phyloP scores from a whole-genome alignment of 2,329 filamentous ascomycete genomes.

The Penicillium sp. region DNA sequence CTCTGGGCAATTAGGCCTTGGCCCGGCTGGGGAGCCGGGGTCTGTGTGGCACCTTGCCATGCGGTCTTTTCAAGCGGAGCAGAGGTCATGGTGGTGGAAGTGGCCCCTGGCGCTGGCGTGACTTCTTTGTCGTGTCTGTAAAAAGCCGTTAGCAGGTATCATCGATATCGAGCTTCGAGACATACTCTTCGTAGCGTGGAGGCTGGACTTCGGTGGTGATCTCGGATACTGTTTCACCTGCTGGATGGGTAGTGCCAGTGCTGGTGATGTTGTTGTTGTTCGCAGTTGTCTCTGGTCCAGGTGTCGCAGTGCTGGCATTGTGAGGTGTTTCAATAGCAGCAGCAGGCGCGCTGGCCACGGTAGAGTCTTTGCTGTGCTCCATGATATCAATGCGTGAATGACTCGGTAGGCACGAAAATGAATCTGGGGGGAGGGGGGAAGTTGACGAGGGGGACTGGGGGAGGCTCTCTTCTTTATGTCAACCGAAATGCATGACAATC shows the following conservation, averaged over 20 bases:
- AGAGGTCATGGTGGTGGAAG: neutral
- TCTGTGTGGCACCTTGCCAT: conserved; percentile 16
- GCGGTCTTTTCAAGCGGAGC: conserved; percentile 16
- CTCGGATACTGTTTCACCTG: neutral
- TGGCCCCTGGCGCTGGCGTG: conserved; percentile 1
- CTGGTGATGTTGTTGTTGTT: neutral
- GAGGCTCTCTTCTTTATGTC: conserved; percentile 6
- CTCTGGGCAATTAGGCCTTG: conserved; percentile 9
- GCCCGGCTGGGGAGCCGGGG: conserved; percentile 9
- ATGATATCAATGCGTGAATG: neutral
- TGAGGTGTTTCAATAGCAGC: conserved; percentile 8
- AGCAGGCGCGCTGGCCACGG: conserved; percentile 8
- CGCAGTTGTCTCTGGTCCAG: conserved; percentile 5
- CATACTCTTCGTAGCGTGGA: conserved; percentile 15
- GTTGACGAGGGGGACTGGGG: neutral
- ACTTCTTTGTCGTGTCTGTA: conserved; percentile 13
- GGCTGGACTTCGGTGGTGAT: neutral
- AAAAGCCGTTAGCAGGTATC: neutral
- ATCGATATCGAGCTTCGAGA: neutral
- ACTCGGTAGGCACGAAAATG: neutral
- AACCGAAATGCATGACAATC: conserved; percentile 2
- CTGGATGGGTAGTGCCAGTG: neutral
- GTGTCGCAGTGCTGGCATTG: neutral
- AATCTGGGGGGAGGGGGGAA: neutral
- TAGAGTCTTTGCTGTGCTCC: conserved; percentile 14